Conservation (phyloP, 441 rosid species). For the Adansonia grandidieri region DNA sequence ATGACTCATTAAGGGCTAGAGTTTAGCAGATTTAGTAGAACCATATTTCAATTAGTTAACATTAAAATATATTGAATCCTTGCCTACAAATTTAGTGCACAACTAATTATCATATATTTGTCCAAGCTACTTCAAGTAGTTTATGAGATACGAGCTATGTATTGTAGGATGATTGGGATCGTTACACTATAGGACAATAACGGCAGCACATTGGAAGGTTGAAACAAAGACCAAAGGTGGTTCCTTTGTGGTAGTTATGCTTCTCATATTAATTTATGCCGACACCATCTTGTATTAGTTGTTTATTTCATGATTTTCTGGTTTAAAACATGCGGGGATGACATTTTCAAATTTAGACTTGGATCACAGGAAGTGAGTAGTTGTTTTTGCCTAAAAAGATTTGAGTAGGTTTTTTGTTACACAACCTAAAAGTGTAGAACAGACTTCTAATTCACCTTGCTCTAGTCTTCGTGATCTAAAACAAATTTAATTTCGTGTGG, state of each 20-base stretch:
- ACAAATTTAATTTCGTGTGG: not conserved
- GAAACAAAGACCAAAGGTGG: slow-evolving; percentile 93
- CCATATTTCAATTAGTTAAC: not conserved
- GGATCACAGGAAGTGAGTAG: slow-evolving; percentile 69
- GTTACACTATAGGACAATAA: slow-evolving; percentile 91
- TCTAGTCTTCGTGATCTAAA: not conserved
- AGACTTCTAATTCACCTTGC: not conserved
- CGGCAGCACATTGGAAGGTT: slow-evolving; percentile 97
- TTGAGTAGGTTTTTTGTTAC: no score
- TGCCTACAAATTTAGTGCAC: not conserved
- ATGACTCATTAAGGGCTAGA: no score
- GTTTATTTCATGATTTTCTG: slow-evolving; percentile 20
- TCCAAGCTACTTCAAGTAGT: slow-evolving; percentile 14
- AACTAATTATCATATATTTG: slow-evolving; percentile 17
- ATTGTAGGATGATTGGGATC: slow-evolving; percentile 91
- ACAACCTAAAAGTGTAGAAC: not conserved
- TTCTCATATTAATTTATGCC: slow-evolving; percentile 22
- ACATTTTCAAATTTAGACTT: slow-evolving; percentile 71
- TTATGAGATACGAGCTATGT: slow-evolving; percentile 8
- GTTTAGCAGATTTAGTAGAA: not conserved
- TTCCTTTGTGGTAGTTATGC: slow-evolving; percentile 72
- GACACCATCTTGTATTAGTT: slow-evolving; percentile 6
- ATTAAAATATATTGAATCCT: not conserved
- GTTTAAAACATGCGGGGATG: slow-evolving; percentile 60
- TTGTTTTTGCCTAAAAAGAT: not conserved